phyloP scores from a whole-genome alignment of 805 yeast species.

The Candida hispaniensis region DNA sequence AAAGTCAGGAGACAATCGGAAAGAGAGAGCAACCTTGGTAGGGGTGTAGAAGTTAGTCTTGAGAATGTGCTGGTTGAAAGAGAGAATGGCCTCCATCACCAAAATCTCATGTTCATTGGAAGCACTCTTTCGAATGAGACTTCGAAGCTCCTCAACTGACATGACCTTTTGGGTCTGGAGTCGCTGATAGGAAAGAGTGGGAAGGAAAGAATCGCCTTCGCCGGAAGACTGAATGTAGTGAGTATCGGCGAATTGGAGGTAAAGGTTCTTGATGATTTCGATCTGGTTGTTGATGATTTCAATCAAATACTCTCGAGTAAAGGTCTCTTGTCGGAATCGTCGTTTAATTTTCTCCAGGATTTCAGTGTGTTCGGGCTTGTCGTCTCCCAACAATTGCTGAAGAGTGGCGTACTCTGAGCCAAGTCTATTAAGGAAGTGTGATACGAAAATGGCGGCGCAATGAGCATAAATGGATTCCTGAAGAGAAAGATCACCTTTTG shows the following conservation, averaged over 20 bases:
- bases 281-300: constrained; percentile 63
- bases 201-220: constrained; percentile 29
- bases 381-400: constrained; percentile 49
- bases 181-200: constrained; percentile 79
- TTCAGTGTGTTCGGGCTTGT: constrained; percentile 59
- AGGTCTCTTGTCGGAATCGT: constrained; percentile 86
- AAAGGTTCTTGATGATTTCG: constrained; percentile 67
- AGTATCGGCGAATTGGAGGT: constrained; percentile 81
- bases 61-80: constrained; percentile 76
- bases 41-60: constrained; percentile 92
- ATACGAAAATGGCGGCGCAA: constrained; percentile 81
- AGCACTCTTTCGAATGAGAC: constrained; percentile 53
- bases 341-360: constrained; percentile 71
- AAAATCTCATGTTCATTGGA: constrained; percentile 69
- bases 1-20: constrained; percentile 78
- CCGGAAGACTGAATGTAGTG: constrained; percentile 60
- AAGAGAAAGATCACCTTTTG: constrained; percentile 67
- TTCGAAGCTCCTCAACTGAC: constrained; percentile 62
- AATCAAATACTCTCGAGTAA: constrained; percentile 71
- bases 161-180: constrained; percentile 65
- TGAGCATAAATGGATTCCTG: constrained; percentile 95
- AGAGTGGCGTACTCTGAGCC: constrained; percentile 81
- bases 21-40: constrained; percentile 89
- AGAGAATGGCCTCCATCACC: constrained; percentile 70
- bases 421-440: constrained; percentile 87